Evolutionary conservation across 2,329 filamentous ascomycete species (phyloP).

Genomic region (Colletotrichum siamense): DNA sequence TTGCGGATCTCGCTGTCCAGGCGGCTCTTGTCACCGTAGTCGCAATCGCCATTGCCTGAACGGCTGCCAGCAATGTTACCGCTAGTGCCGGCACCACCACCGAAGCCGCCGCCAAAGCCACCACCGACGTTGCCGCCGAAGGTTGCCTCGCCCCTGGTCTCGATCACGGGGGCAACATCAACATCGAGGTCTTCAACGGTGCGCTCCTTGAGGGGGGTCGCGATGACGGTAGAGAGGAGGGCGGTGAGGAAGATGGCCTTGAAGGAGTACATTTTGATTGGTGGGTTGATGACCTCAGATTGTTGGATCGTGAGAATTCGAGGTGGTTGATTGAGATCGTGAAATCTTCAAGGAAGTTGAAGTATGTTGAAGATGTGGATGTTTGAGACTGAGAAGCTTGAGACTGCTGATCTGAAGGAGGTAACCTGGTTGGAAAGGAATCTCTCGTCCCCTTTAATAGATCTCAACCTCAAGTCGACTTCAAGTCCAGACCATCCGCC

Average conservation of each 20-base stretch:
- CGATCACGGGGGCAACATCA: neutral
- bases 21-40: neutral
- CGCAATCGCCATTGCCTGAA: neutral
- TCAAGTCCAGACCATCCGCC: neutral
- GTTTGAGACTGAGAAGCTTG: neutral
- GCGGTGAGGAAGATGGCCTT: neutral
- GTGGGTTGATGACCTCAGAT: neutral
- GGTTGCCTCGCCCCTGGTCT: neutral
- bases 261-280: neutral
- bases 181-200: neutral
- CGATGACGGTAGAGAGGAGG: neutral
- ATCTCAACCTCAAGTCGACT: neutral
- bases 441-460: neutral
- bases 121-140: neutral
- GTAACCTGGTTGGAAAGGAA: fast-evolving
- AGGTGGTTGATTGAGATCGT: neutral
- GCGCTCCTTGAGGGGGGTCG: neutral
- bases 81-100: neutral
- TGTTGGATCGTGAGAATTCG: fast-evolving
- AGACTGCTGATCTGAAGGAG: neutral
- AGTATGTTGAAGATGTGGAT: neutral
- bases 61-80: neutral
- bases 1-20: slow-evolving; percentile 33
- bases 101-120: neutral
- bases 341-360: neutral